A percentile compares a stretch with the other conserved stretches of the same genome.
phyloP scores from a whole-genome alignment of 192 early-diverging fungal genomes.

The Phycomyces blakesleeanus region DNA sequence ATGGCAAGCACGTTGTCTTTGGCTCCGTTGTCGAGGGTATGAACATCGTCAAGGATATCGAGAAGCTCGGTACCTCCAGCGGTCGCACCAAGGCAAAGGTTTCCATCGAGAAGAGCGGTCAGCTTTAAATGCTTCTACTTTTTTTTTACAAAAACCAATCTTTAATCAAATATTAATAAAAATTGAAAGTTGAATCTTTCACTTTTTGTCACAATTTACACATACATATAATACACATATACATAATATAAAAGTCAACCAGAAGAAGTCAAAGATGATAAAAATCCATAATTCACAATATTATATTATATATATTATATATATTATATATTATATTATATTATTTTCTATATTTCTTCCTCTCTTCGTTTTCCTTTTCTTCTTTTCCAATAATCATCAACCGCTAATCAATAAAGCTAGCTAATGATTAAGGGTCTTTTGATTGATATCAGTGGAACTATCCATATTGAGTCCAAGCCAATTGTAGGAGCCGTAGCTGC shows the following conservation, averaged over 20 bases:
- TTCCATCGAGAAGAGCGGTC: slow-evolving; percentile 63
- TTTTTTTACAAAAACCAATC: too few species aligned
- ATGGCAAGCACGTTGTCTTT: slow-evolving; percentile 85
- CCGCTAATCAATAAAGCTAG: too few species aligned
- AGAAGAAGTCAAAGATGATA: too few species aligned
- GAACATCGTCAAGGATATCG: slow-evolving; percentile 66
- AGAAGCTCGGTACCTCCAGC: slow-evolving; percentile 47
- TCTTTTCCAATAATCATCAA: too few species aligned
- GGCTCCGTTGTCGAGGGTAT: slow-evolving; percentile 63
- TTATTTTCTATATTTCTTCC: neutral
- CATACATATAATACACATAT: too few species aligned
- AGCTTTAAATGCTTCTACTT: slow-evolving; percentile 47
- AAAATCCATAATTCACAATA: neutral
- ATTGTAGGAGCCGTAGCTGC: slow-evolving; percentile 65
- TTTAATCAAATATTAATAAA: too few species aligned
- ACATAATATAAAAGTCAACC: too few species aligned
- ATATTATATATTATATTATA: neutral
- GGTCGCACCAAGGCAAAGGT: slow-evolving; percentile 52
- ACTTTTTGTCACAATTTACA: too few species aligned
- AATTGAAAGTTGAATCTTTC: too few species aligned
- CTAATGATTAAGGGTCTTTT: slow-evolving; percentile 49
- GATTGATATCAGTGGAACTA: slow-evolving; percentile 76
- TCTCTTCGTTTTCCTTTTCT: neutral
- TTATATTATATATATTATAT: neutral
- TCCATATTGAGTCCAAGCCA: slow-evolving; percentile 67